These are phyloP conservation scores for Volvariella volvacea DNA, from an alignment of 1,284 basidiomycete genomes.

Conservation along the genomic window DNA sequence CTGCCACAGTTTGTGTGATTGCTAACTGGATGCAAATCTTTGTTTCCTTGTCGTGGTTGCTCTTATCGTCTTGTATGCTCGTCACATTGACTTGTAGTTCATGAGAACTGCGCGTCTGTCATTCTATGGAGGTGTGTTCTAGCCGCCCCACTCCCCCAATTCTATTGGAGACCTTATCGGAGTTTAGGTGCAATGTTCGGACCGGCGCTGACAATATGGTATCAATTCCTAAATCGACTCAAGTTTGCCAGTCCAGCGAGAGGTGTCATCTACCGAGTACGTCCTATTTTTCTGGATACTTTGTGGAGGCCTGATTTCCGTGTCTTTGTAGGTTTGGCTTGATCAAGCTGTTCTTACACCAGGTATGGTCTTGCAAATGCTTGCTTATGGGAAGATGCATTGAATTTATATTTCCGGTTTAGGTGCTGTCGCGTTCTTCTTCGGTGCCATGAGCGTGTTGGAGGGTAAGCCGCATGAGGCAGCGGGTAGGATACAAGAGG, in stretches of 20 bases:
- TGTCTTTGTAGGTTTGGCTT: conserved; percentile 51
- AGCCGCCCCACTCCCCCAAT: not conserved
- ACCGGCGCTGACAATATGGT: conserved; percentile 71
- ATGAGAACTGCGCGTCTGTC: conserved; percentile 64
- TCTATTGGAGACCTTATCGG: not conserved
- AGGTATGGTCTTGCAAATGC: conserved; percentile 28
- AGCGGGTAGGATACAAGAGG: conserved; percentile 46
- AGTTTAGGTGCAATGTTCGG: conserved; percentile 57
- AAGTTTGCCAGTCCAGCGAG: conserved; percentile 52
- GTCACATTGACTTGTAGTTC: conserved; percentile 47
- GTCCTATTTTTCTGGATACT: conserved; percentile 13
- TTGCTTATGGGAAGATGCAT: not conserved
- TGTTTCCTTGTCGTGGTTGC: not conserved
- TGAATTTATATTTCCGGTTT: too few species aligned
- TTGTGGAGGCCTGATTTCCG: not conserved
- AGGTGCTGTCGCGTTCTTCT: conserved; percentile 70
- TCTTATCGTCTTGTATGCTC: not conserved
- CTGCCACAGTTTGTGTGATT: too few species aligned
- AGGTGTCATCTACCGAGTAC: conserved; percentile 54
- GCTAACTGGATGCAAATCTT: too few species aligned
- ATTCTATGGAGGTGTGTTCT: conserved; percentile 63
- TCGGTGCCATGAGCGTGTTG: conserved; percentile 64
- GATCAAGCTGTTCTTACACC: conserved; percentile 72
- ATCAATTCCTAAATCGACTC: conserved; percentile 54
- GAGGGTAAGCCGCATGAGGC: conserved; percentile 65